A percentile compares a stretch with the other conserved stretches of the same genome.
Conservation (phyloP, 78 protist genomes). For the Goniomonas avonlea region DNA sequence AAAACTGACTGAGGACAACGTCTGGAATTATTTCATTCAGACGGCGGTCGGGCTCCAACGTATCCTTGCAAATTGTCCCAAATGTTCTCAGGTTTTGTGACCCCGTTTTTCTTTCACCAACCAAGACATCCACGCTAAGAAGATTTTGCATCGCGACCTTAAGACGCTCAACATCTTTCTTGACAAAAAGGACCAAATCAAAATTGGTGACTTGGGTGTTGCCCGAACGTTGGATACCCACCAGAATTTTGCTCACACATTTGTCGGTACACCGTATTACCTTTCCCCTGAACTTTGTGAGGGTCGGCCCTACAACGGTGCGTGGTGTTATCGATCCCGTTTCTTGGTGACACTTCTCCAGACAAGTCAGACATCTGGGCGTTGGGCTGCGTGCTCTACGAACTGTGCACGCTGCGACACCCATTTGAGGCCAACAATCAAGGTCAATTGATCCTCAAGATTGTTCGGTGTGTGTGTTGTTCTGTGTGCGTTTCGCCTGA, state of each 20-base stretch:
- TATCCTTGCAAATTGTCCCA: too few relatives aligned
- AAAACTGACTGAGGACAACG: neutral
- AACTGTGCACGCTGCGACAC: slow-evolving; percentile 31
- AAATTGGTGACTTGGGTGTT: too few relatives aligned
- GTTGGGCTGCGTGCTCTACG: slow-evolving; percentile 34
- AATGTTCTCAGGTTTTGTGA: too few relatives aligned
- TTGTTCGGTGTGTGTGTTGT: neutral
- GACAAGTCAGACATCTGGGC: slow-evolving; percentile 39
- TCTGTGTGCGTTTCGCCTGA: neutral
- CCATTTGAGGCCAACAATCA: slow-evolving; percentile 37
- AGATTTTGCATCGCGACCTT: slow-evolving; percentile 42
- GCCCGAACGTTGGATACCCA: too few relatives aligned
- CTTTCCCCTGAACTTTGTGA: slow-evolving; percentile 48
- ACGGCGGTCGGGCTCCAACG: slow-evolving; percentile 25
- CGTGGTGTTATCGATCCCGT: too few relatives aligned
- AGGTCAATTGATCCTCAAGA: slow-evolving; percentile 9
- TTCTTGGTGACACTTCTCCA: too few relatives aligned
- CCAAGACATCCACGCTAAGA: neutral
- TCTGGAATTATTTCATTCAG: slow-evolving; percentile 27
- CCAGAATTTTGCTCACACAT: too few relatives aligned
- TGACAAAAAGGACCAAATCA: neutral
- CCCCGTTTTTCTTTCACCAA: too few relatives aligned
- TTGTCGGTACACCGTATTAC: slow-evolving; percentile 59
- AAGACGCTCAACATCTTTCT: slow-evolving; percentile 53
- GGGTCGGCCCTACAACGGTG: slow-evolving; percentile 22